Base-by-base conservation (phyloP, 306 rosid species). In the Fagus sylvatica region DNA sequence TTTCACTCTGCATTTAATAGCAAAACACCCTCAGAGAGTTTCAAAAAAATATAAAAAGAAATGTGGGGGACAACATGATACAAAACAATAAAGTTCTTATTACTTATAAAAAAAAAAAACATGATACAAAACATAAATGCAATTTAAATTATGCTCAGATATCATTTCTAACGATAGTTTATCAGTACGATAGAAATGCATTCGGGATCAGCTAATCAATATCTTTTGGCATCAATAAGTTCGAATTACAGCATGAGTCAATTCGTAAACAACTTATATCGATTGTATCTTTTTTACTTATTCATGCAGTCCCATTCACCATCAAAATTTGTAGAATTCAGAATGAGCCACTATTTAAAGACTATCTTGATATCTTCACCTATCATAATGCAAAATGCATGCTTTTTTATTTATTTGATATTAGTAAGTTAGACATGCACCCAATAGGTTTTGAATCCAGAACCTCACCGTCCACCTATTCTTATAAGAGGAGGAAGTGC, bases 1-100 rank as follows among this genome's bases (percentile, higher is more conserved):
- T 94, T 88, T 94, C 98, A 71, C 54, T 83, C 98, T 94, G 94
- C 90, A 87, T 75, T 59, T 77, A 65, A 77, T 42, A 75, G 55
- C 69, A 73, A 30, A 82, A 76, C 79, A 74, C 32, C 51, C 60
- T 10, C 41, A 76, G 71, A 65, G 70, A 65, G 70, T 46, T 46
- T 46, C 28, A 22, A 22, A 22, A 22, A 22, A 22, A 22, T 22
- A 22, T 22, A 22, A 22, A 22, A 22, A 22, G 28, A 22, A 22
- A 22, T 22, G 28, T 22, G 28, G 28, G 28, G 28, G 28, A 22
- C 28, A 22, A 22, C 28, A 22, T 22, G 28, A 22, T 22, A 22
- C 28, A 39, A 32, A 60, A 9, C 7, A 60, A 9, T 1, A 9
- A 1, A 7, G 11, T 5, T 22, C 28, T 22, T 22, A 22, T 22